phyloP scores from a whole-genome alignment of 2,329 filamentous ascomycete species.

The Trichoderma atroviride region DNA sequence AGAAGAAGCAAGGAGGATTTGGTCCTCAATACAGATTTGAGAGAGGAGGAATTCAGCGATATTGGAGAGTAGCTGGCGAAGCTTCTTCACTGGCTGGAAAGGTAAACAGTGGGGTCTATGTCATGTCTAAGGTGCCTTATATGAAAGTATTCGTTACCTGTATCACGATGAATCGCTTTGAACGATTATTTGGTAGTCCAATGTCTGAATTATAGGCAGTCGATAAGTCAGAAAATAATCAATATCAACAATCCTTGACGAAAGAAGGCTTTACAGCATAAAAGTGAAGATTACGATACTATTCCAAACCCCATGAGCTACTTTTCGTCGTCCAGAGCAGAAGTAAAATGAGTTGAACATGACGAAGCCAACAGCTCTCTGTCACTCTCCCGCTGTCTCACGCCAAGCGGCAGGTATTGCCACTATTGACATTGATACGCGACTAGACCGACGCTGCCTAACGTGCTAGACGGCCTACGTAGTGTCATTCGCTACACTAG shows the following conservation, averaged over 20 bases:
- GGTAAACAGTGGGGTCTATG: not conserved
- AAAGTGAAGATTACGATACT: not conserved
- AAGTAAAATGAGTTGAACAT: not conserved
- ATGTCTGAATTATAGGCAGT: not conserved
- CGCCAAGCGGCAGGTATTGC: not conserved
- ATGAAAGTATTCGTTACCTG: not conserved
- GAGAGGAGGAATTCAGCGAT: not conserved
- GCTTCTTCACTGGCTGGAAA: not conserved
- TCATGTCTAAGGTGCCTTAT: not conserved
- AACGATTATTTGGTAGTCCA: not conserved
- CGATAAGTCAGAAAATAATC: not conserved
- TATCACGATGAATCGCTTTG: not conserved
- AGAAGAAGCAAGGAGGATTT: conserved; percentile 53
- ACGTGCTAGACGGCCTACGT: not conserved
- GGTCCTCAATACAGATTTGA: conserved; percentile 54
- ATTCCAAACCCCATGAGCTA: not conserved
- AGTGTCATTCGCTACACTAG: not conserved
- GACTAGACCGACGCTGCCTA: not conserved
- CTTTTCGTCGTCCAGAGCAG: not conserved
- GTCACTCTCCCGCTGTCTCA: not conserved
- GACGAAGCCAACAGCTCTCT: not conserved
- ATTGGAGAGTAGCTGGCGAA: not conserved
- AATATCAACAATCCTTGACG: not conserved
- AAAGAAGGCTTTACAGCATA: not conserved
- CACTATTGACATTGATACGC: not conserved